A percentile compares a stretch with the other conserved stretches of the same genome.
phyloP scores from a whole-genome alignment of 2,329 filamentous ascomycete species.

The Neobulgaria alba region DNA sequence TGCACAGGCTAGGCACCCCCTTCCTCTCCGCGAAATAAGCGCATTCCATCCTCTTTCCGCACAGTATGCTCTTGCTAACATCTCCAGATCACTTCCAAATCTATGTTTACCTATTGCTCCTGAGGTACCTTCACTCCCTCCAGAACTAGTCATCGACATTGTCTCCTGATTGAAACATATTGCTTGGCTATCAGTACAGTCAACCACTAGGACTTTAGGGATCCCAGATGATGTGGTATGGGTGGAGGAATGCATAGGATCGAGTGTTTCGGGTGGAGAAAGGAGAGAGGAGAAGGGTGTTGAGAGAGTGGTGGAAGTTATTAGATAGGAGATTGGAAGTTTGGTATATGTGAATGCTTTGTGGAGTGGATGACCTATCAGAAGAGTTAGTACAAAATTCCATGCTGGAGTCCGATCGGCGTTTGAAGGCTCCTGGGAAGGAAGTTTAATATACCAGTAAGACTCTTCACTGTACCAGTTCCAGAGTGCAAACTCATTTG shows the following conservation, averaged over 20 bases:
- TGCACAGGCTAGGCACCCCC: slow-evolving; percentile 65
- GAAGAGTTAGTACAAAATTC: not conserved
- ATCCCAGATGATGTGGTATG: slow-evolving; percentile 29
- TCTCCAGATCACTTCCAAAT: slow-evolving; percentile 54
- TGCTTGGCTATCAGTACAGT: slow-evolving; percentile 39
- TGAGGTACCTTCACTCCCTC: not conserved
- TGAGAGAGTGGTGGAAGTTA: slow-evolving; percentile 25
- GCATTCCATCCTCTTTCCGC: slow-evolving; percentile 68
- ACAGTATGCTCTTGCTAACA: slow-evolving; percentile 64
- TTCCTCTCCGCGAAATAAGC: slow-evolving; percentile 55
- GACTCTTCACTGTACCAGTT: too few species aligned
- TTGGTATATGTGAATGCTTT: slow-evolving; percentile 53
- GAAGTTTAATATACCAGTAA: too few species aligned
- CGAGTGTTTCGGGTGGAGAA: slow-evolving; percentile 21
- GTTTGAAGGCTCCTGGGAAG: too few species aligned
- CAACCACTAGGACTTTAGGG: slow-evolving; percentile 46
- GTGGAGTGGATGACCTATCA: slow-evolving; percentile 47
- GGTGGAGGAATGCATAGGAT: slow-evolving; percentile 23
- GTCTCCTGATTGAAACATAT: not conserved
- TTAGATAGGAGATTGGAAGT: slow-evolving; percentile 49
- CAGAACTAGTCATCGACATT: not conserved
- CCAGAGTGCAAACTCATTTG: slow-evolving; percentile 51
- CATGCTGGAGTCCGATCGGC: slow-evolving; percentile 5
- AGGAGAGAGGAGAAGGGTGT: slow-evolving; percentile 19
- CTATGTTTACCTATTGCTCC: not conserved